Evolutionary conservation across 345 rosid species (phyloP).

Genomic region (Fremontodendron californicum): DNA sequence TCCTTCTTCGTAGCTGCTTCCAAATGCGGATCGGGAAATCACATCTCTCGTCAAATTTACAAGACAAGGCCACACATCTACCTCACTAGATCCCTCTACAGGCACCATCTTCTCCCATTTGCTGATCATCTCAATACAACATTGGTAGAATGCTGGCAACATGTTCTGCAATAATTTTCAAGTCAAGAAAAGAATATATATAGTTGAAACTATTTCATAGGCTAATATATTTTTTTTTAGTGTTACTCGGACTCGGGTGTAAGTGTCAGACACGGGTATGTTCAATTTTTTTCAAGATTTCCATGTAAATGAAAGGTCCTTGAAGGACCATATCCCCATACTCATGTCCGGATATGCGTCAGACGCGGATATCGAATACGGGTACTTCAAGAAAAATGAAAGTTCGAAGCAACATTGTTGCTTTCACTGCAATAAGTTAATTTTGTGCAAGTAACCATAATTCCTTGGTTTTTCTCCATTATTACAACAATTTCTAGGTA

Average conservation of each 20-base stretch:
- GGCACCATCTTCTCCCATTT: constrained; percentile 28
- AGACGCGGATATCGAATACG: too few relatives aligned
- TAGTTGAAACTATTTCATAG: not conserved
- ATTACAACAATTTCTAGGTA: not conserved
- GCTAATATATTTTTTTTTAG: too few relatives aligned
- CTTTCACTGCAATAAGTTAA: not conserved
- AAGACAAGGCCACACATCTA: constrained; percentile 39
- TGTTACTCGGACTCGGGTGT: too few relatives aligned
- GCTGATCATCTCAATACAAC: constrained; percentile 27
- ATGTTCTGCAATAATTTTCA: constrained; percentile 17
- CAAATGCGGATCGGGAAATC: constrained; percentile 47
- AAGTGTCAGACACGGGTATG: too few relatives aligned
- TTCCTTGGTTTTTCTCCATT: not conserved
- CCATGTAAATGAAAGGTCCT: too few relatives aligned
- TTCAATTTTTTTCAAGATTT: too few relatives aligned
- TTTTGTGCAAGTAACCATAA: too few relatives aligned
- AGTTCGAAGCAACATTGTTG: too few relatives aligned
- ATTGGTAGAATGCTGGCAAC: constrained; percentile 28
- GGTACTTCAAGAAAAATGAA: too few relatives aligned
- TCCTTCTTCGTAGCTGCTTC: constrained; percentile 47
- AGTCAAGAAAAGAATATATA: not conserved
- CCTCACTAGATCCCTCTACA: constrained; percentile 16
- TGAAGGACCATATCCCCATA: too few relatives aligned
- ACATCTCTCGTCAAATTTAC: constrained; percentile 37
- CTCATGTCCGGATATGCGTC: too few relatives aligned